A percentile compares a stretch with the other conserved stretches of the same genome.
phyloP scores from a whole-genome alignment of 2,329 filamentous ascomycete species.

The Venturia carpophila region DNA sequence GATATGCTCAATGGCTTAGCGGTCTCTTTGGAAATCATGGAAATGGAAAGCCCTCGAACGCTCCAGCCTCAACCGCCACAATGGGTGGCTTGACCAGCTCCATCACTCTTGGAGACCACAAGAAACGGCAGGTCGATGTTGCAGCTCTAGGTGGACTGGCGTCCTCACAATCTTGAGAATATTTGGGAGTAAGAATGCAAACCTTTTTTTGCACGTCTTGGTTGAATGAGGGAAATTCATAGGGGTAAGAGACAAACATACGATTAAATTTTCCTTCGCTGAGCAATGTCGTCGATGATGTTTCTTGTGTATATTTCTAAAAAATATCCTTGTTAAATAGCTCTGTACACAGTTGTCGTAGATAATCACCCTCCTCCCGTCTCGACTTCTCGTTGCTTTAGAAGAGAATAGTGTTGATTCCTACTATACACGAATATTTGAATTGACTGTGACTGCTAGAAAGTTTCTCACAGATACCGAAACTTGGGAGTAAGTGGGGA shows the following conservation, averaged over 20 bases:
- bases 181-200: not conserved
- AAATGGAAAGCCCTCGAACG: not conserved
- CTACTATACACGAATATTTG: too few species aligned
- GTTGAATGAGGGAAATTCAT: not conserved
- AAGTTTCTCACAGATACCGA: too few species aligned
- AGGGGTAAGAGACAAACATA: not conserved
- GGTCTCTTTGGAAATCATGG: not conserved
- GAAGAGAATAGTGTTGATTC: too few species aligned
- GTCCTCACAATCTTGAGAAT: not conserved
- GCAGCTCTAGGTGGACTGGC: not conserved
- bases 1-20: not conserved
- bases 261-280: not conserved
- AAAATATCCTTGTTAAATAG: too few species aligned
- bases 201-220: not conserved
- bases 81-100: slow-evolving; percentile 1
- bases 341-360: too few species aligned
- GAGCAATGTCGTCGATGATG: not conserved
- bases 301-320: not conserved
- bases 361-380: not conserved
- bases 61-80: not conserved
- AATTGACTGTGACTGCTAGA: too few species aligned
- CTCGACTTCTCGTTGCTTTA: not conserved
- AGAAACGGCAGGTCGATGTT: not conserved
- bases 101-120: not conserved
- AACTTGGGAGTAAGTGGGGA: too few species aligned